A percentile compares a stretch with the other conserved stretches of the same genome.
Conservation (phyloP, 495 filamentous ascomycete genomes). For the Delitschia confertaspora region DNA sequence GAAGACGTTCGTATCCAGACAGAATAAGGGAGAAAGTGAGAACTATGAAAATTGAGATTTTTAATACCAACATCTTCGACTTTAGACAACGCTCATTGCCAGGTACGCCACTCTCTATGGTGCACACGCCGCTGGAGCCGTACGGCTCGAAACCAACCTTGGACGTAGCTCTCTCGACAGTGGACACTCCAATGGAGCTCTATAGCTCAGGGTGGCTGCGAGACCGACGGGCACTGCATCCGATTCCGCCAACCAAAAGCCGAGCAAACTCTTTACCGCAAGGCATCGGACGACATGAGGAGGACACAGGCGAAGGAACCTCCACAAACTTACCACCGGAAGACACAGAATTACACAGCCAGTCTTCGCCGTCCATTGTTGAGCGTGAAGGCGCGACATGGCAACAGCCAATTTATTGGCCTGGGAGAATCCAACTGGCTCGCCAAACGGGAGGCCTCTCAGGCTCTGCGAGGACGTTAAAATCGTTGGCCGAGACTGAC, state of each 20-base stretch:
- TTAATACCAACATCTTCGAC: constrained; percentile 14
- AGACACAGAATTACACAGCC: constrained; percentile 1
- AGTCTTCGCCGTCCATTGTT: background rate
- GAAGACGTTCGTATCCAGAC: constrained; percentile 9
- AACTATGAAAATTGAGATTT: constrained; percentile 2
- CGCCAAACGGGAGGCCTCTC: background rate
- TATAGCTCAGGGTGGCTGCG: background rate
- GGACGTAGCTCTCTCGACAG: too few species aligned
- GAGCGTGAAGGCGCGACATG: background rate
- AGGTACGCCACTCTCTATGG: constrained; percentile 11
- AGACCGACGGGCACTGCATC: background rate
- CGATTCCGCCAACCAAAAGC: constrained; percentile 4
- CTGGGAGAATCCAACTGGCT: constrained; percentile 13
- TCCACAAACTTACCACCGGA: too few species aligned
- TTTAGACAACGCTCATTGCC: constrained; percentile 10
- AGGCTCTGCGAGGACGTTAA: too few species aligned
- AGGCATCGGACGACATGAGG: background rate
- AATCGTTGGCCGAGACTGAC: too few species aligned
- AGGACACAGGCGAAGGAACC: background rate
- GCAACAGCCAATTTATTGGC: constrained; percentile 7
- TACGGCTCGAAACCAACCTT: constrained; percentile 10
- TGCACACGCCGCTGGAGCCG: constrained; percentile 11
- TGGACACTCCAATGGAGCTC: background rate
- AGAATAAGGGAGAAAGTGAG: constrained; percentile 8
- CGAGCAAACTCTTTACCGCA: constrained; percentile 1